Conservation (phyloP, 2,329 filamentous ascomycete genomes). For the Aspergillus sp. region DNA sequence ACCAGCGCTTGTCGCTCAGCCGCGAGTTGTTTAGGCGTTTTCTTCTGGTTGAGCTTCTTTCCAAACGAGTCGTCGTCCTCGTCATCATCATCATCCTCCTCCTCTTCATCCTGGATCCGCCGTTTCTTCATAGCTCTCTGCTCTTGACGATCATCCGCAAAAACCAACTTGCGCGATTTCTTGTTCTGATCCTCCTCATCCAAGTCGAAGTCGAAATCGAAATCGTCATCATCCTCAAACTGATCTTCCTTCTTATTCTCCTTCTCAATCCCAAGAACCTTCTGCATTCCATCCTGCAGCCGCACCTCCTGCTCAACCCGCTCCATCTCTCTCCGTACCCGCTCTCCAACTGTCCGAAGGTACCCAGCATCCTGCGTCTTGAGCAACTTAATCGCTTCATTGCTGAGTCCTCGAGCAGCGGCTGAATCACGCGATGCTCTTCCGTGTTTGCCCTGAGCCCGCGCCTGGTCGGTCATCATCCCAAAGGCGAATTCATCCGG, state of each 20-base stretch:
- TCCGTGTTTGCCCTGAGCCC: slow-evolving; percentile 39
- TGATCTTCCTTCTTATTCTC: slow-evolving; percentile 19
- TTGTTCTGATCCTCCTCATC: slow-evolving; percentile 14
- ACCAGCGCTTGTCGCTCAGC: slow-evolving; percentile 35
- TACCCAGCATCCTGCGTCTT: slow-evolving; percentile 64
- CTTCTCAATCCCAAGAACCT: slow-evolving; percentile 19
- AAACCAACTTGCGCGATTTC: slow-evolving; percentile 32
- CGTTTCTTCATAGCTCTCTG: slow-evolving; percentile 24
- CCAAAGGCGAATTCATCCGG: slow-evolving; percentile 64
- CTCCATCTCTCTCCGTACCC: slow-evolving; percentile 50
- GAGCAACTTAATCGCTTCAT: slow-evolving; percentile 58
- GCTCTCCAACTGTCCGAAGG: slow-evolving; percentile 54
- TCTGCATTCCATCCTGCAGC: slow-evolving; percentile 35
- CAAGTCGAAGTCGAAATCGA: slow-evolving; percentile 17
- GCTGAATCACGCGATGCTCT: slow-evolving; percentile 36
- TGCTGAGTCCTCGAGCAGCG: slow-evolving; percentile 41
- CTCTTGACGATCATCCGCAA: slow-evolving; percentile 34
- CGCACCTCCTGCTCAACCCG: slow-evolving; percentile 43
- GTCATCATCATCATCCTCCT: slow-evolving; percentile 21
- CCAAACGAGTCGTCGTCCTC: slow-evolving; percentile 17
- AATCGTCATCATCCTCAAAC: slow-evolving; percentile 16
- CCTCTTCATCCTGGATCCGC: slow-evolving; percentile 12
- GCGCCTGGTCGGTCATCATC: slow-evolving; percentile 53
- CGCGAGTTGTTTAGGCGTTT: slow-evolving; percentile 40
- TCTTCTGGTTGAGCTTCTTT: slow-evolving; percentile 22